Evolutionary conservation across 1,284 basidiomycete genomes (phyloP).

Genomic region (Thecaphora thlaspeos): DNA sequence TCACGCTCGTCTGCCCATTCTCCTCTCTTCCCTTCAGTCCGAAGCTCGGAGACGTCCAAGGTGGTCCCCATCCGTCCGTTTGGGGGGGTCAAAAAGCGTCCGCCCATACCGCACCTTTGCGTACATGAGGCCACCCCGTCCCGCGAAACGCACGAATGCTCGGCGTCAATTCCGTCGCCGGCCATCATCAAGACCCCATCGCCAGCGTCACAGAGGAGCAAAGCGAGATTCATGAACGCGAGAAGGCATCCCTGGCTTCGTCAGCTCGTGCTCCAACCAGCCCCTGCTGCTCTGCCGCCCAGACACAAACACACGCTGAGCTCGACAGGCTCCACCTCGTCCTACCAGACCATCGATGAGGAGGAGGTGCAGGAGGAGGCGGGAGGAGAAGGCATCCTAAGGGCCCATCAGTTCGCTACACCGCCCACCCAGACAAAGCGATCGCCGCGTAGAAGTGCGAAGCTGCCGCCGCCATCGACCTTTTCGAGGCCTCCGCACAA

Average conservation of each 20-base stretch:
- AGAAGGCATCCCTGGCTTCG: background rate
- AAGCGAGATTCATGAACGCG: background rate
- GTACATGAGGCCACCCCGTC: background rate
- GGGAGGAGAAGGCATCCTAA: too few species aligned
- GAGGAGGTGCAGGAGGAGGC: too few species aligned
- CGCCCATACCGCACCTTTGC: conserved; percentile 18
- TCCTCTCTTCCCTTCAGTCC: conserved; percentile 3
- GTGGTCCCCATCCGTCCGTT: conserved; percentile 13
- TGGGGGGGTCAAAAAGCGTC: conserved; percentile 11
- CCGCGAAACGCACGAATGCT: too few species aligned
- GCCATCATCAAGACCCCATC: too few species aligned
- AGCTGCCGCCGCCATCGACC: conserved; percentile 14
- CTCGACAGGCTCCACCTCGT: background rate
- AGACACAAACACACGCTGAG: too few species aligned
- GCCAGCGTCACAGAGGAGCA: too few species aligned
- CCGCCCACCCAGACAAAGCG: background rate
- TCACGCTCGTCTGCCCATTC: background rate
- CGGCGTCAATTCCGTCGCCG: too few species aligned
- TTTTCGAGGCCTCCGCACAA: conserved; percentile 2
- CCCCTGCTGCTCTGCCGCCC: too few species aligned
- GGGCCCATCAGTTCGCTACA: background rate
- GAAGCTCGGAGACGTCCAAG: conserved; percentile 14
- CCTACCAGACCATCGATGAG: background rate
- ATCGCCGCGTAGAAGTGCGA: too few species aligned
- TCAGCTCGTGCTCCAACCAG: background rate